phyloP scores from a whole-genome alignment of 768 basidiomycete species.

The Tulasnella calospora region DNA sequence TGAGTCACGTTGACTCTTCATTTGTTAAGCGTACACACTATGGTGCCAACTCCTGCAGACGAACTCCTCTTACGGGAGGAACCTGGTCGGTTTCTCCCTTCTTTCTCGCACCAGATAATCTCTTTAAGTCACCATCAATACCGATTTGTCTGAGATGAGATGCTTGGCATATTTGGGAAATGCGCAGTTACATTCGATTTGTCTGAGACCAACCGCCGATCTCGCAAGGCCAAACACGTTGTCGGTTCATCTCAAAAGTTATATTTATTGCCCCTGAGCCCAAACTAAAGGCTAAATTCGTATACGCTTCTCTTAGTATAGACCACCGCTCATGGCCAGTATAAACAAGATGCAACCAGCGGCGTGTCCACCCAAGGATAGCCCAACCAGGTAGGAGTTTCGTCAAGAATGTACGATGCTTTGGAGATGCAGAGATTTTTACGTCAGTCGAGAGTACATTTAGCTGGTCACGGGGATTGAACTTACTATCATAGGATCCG shows the following conservation, averaged over 20 bases:
- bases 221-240: not conserved
- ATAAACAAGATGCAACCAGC: not conserved
- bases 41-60: too few relatives aligned
- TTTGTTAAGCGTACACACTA: too few relatives aligned
- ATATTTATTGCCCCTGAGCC: not conserved
- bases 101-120: too few relatives aligned
- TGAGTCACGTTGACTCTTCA: too few relatives aligned
- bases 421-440: not conserved
- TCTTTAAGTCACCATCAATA: too few relatives aligned
- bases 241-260: not conserved
- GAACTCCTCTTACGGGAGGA: too few relatives aligned
- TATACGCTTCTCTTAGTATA: not conserved
- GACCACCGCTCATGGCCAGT: not conserved
- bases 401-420: conserved; percentile 13
- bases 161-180: too few relatives aligned
- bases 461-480: too few relatives aligned
- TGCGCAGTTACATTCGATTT: too few relatives aligned
- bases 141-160: too few relatives aligned
- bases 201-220: too few relatives aligned
- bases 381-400: conserved; percentile 15
- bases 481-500: conserved; percentile 17
- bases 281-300: not conserved
- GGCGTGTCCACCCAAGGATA: conserved; percentile 1
- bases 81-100: too few relatives aligned
- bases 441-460: not conserved